Conservation (phyloP, 1,139 yeast genomes). For the Saccharomycopsis hybrid region DNA sequence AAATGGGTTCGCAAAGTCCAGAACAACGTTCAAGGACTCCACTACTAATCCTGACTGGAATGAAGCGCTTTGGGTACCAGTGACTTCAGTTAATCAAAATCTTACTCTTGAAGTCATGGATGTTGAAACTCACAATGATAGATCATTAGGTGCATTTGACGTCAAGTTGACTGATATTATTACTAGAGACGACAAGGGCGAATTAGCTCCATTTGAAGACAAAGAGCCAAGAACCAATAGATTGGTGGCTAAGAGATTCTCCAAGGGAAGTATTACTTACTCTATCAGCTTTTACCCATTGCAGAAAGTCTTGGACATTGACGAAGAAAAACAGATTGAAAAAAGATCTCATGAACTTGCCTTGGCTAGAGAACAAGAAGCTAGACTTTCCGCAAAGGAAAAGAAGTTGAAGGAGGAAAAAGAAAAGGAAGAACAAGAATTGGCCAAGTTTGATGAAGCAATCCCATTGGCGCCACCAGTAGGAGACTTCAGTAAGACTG, state of each 20-base stretch:
- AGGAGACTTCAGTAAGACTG: slow-evolving; percentile 35
- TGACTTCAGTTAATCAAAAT: slow-evolving; percentile 75
- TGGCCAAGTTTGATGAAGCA: slow-evolving; percentile 25
- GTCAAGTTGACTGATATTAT: slow-evolving; percentile 62
- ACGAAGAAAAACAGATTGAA: slow-evolving; percentile 57
- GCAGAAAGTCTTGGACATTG: slow-evolving; percentile 68
- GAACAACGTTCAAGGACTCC: slow-evolving; percentile 67
- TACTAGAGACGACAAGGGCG: slow-evolving; percentile 58
- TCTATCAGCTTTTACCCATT: slow-evolving; percentile 77
- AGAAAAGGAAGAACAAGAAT: slow-evolving; percentile 26
- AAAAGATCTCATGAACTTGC: slow-evolving; percentile 35
- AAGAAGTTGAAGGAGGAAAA: slow-evolving; percentile 27
- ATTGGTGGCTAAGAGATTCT: slow-evolving; percentile 65
- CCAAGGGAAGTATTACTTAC: slow-evolving; percentile 75
- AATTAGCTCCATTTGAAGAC: slow-evolving; percentile 56
- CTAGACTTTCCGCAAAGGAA: slow-evolving; percentile 25
- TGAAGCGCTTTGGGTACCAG: slow-evolving; percentile 73
- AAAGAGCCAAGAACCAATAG: slow-evolving; percentile 51
- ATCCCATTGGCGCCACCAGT: slow-evolving; percentile 34
- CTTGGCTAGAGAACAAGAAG: slow-evolving; percentile 29
- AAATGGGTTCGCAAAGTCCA: slow-evolving; percentile 68
- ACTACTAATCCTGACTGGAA: slow-evolving; percentile 81
- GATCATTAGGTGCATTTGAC: slow-evolving; percentile 82
- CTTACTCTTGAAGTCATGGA: slow-evolving; percentile 89
- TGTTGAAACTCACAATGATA: slow-evolving; percentile 72